Conservation (phyloP, 495 filamentous ascomycete species). For the Saxophila tyrrhenica region DNA sequence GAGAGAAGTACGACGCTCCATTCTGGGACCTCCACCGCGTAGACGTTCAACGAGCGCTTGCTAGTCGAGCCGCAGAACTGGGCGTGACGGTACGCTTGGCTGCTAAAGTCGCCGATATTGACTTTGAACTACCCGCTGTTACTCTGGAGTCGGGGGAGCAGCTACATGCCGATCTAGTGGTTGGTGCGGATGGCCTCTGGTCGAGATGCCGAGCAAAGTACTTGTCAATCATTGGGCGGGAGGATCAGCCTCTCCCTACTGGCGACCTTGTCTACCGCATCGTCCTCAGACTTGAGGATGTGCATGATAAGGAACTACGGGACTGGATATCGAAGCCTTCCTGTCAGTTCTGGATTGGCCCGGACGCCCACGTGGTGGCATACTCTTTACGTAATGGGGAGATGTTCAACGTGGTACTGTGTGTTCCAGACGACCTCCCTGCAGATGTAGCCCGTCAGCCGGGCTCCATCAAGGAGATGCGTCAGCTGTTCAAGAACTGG, state of each 20-base stretch:
- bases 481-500: conserved; percentile 48
- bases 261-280: conserved; percentile 60
- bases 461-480: conserved; percentile 57
- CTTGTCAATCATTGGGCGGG: conserved; percentile 14
- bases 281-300: conserved; percentile 44
- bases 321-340: conserved; percentile 40
- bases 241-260: conserved; percentile 36
- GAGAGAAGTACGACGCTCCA: conserved; percentile 22
- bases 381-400: conserved; percentile 51
- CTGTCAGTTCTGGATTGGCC: conserved; percentile 64
- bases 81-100: conserved; percentile 20
- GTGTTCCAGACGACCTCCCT: conserved; percentile 60
- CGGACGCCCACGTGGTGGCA: conserved; percentile 50
- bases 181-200: conserved; percentile 32
- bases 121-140: conserved; percentile 15
- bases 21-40: conserved; percentile 29
- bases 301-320: conserved; percentile 39
- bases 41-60: conserved; percentile 24
- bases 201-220: conserved; percentile 26
- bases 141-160: conserved; percentile 17
- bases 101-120: conserved; percentile 18
- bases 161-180: conserved; percentile 25
- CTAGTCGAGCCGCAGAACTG: conserved; percentile 20
- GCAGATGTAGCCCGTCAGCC: conserved; percentile 40
- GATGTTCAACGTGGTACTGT: conserved; percentile 56